phyloP scores from a whole-genome alignment of 1,284 basidiomycete species.

The Ustilago bromivora region DNA sequence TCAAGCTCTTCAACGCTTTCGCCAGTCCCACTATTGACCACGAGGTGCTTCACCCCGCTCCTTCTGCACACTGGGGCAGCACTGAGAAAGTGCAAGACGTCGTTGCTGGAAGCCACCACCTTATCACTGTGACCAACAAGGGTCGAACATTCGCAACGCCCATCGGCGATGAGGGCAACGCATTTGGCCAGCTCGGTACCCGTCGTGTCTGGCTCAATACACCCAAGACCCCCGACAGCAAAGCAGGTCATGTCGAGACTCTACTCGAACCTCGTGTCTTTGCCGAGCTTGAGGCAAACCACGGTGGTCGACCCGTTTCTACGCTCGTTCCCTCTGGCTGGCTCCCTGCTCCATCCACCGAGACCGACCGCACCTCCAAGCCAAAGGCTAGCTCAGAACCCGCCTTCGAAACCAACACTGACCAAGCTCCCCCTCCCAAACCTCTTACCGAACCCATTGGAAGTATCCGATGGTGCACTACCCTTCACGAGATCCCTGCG shows the following conservation, averaged over 20 bases:
- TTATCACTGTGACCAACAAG: slow-evolving; percentile 84
- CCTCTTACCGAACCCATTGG: slow-evolving; percentile 69
- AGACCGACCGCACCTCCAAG: slow-evolving; percentile 30
- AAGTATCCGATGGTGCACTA: slow-evolving; percentile 78
- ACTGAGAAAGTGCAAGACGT: slow-evolving; percentile 59
- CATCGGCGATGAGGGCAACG: slow-evolving; percentile 81
- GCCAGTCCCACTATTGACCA: slow-evolving; percentile 49
- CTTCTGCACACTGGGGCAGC: slow-evolving; percentile 36
- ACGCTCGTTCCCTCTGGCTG: slow-evolving; percentile 51
- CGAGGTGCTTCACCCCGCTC: slow-evolving; percentile 47
- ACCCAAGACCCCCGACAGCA: slow-evolving; percentile 72
- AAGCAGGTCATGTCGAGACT: slow-evolving; percentile 71
- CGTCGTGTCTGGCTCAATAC: slow-evolving; percentile 71
- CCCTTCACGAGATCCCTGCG: slow-evolving; percentile 83
- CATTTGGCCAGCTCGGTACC: slow-evolving; percentile 83
- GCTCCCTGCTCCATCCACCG: slow-evolving; percentile 67
- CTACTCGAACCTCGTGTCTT: slow-evolving; percentile 59
- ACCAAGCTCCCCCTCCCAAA: slow-evolving; percentile 35
- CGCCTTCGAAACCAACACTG: slow-evolving; percentile 46
- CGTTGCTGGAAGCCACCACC: slow-evolving; percentile 78
- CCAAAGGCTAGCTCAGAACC: slow-evolving; percentile 22
- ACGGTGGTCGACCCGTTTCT: slow-evolving; percentile 68
- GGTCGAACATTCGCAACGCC: slow-evolving; percentile 86
- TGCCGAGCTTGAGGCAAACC: slow-evolving; percentile 61
- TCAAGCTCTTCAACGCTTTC: slow-evolving; percentile 54